Evolutionary conservation across 2,329 filamentous ascomycete genomes (phyloP).

Genomic region (Dichotomopilus funicola): DNA sequence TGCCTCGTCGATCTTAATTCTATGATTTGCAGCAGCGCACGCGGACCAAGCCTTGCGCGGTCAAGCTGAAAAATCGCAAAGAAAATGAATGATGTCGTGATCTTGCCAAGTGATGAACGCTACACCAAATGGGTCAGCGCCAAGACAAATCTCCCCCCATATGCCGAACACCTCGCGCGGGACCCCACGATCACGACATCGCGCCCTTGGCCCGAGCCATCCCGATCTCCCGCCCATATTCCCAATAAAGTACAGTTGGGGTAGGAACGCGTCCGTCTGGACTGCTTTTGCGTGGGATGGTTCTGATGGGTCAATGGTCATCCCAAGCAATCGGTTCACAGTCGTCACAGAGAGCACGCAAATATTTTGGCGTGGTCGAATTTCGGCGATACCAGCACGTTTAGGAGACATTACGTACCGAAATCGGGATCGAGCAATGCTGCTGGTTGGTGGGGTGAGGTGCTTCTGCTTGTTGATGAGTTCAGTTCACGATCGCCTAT

Average conservation of each 20-base stretch:
- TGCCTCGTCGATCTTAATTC: too few species aligned
- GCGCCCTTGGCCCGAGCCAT: not conserved
- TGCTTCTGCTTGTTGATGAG: not conserved
- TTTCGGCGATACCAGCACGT: not conserved
- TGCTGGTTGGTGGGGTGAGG: not conserved
- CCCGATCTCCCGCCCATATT: not conserved
- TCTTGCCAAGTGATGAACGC: not conserved
- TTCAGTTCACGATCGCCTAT: not conserved
- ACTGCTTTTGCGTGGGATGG: not conserved
- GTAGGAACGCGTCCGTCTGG: not conserved
- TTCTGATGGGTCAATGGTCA: too few species aligned
- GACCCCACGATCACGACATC: constrained; percentile 11
- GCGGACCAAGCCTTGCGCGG: too few species aligned
- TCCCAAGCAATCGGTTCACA: too few species aligned
- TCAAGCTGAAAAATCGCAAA: not conserved
- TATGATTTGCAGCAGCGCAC: too few species aligned
- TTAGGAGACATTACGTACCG: not conserved
- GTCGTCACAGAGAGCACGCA: too few species aligned
- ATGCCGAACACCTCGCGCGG: not conserved
- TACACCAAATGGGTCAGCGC: not conserved
- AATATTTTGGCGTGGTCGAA: not conserved
- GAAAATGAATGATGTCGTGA: not conserved
- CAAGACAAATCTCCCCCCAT: not conserved
- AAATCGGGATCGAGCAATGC: not conserved
- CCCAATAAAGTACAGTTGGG: not conserved